phyloP scores from a whole-genome alignment of 2,329 filamentous ascomycete genomes.

The Diaporthe helianthi region DNA sequence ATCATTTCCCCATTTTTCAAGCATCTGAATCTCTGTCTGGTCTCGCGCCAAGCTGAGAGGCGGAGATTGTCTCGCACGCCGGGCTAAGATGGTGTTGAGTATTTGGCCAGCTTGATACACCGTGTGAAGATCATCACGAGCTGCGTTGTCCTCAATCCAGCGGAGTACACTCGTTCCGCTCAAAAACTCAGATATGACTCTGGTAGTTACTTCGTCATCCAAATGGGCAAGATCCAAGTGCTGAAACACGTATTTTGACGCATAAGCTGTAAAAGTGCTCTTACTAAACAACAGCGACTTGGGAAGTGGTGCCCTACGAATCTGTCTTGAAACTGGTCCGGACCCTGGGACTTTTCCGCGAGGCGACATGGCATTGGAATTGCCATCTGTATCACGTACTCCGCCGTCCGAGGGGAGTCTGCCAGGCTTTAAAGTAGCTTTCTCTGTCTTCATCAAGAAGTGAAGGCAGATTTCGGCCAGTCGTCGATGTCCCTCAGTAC shows the following conservation, averaged over 20 bases:
- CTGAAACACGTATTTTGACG: constrained; percentile 38
- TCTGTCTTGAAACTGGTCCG: background rate
- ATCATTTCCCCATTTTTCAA: constrained; percentile 39
- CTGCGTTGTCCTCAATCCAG: constrained; percentile 39
- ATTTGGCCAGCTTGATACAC: constrained; percentile 39
- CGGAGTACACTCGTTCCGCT: constrained; percentile 30
- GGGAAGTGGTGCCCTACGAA: background rate
- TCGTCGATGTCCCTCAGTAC: constrained; percentile 36
- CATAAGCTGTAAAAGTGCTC: constrained; percentile 35
- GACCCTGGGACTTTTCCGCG: background rate
- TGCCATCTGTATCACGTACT: background rate
- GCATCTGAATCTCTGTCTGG: constrained; percentile 29
- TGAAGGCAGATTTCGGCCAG: constrained; percentile 40
- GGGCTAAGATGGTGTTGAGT: constrained; percentile 31
- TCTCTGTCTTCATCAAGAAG: constrained; percentile 33
- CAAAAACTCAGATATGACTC: constrained; percentile 37
- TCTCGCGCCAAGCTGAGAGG: constrained; percentile 1
- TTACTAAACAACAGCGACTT: background rate
- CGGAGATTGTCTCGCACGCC: constrained; percentile 31
- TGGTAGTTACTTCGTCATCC: constrained; percentile 35
- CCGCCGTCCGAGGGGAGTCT: background rate
- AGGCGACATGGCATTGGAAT: background rate
- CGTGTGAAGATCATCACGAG: constrained; percentile 34
- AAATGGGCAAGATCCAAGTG: constrained; percentile 34
- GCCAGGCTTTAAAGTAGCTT: background rate